Evolutionary conservation across 169 alveolate genomes (phyloP), one percentile per base, ranked within the genome.

Genomic region (Plasmodium berghei): DNA sequence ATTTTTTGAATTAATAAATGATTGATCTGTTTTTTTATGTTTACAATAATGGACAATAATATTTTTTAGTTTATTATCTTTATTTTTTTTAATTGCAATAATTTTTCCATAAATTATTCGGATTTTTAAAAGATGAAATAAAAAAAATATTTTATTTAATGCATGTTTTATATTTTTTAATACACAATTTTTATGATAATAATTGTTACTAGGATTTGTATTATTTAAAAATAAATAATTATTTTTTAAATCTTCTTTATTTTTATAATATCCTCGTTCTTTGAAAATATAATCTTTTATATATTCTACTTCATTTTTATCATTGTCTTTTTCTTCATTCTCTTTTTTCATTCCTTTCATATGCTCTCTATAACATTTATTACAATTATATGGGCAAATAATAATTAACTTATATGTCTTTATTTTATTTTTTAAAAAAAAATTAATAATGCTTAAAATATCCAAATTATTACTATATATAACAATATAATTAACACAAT

Each of bases 31-130:
- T 42, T 73, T 73, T 46, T 40, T 69, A 40, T 77, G 89, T 24
- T 77, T 77, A 16, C 89, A 77, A 58, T 49, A 63, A 46, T 46
- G 89, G 10, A 77, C 77, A 9, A 77, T 26, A 12, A 77, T 40
- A 34, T 77, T 48, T 22, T 62, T 77, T 26, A 77, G 9, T 5
- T 69, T n/a, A 18, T 77, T 58, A 4, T 77, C 56, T 22, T 55
- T 77, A 64, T 24, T 77, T 58, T 55, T 77, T 46, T 77, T 77
- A 18, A 77, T 54, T 16, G 89, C 89, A 48, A 77, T 26, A 14
- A 77, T 77, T 42, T 77, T 22, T 64, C 89, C 89, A 52, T 58
- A 58, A 55, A 77, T 77, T 26, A 77, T 77, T 6, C 89, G 67
- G 2, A 77, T 77, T 64, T 77, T 77, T 20, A 77, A 46, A 28